A percentile compares a stretch with the other conserved stretches of the same genome.
These are phyloP conservation scores for Aspergillus saccharolyticus DNA, from an alignment of 495 filamentous ascomycete species.

Conservation along the genomic window DNA sequence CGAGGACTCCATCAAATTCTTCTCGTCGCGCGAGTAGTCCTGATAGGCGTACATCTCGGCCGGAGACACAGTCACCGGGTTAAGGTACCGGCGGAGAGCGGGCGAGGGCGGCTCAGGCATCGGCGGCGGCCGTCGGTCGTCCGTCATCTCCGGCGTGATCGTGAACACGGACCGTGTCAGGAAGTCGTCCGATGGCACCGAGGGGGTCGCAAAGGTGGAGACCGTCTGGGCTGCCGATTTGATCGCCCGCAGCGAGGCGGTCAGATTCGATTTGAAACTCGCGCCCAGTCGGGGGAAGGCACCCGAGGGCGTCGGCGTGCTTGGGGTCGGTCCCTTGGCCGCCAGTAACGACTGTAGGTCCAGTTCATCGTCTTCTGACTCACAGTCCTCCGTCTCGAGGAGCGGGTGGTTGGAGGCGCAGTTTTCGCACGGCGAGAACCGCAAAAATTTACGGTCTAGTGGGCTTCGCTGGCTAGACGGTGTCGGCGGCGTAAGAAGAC, in stretches of 20 bases:
- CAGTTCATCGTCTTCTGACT: slow-evolving; percentile 27
- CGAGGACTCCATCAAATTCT: too few species aligned
- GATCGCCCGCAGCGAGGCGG: slow-evolving; percentile 81
- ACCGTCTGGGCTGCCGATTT: slow-evolving; percentile 81
- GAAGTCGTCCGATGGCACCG: slow-evolving; percentile 80
- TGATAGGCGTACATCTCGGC: slow-evolving; percentile 60
- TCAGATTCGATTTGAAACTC: slow-evolving; percentile 89
- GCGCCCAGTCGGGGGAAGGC: slow-evolving; percentile 40
- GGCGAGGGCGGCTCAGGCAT: slow-evolving; percentile 73
- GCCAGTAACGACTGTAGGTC: slow-evolving; percentile 17
- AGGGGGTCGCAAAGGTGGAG: slow-evolving; percentile 65
- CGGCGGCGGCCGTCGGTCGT: slow-evolving; percentile 80
- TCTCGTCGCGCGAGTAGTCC: slow-evolving; percentile 37
- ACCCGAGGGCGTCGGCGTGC: slow-evolving; percentile 22
- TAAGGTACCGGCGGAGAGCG: slow-evolving; percentile 86
- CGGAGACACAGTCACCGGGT: slow-evolving; percentile 67
- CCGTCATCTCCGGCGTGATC: slow-evolving; percentile 75
- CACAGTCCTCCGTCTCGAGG: slow-evolving; percentile 34
- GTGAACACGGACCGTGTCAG: slow-evolving; percentile 79
- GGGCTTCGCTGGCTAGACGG: slow-evolving; percentile 35
- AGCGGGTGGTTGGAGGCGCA: slow-evolving; percentile 55
- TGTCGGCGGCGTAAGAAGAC: slow-evolving; percentile 32
- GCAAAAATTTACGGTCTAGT: slow-evolving; percentile 37
- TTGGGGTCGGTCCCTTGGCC: slow-evolving; percentile 15
- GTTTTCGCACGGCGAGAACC: slow-evolving; percentile 45